Conservation (phyloP, 805 yeast species). For the Zygoascus biomembranicola region DNA sequence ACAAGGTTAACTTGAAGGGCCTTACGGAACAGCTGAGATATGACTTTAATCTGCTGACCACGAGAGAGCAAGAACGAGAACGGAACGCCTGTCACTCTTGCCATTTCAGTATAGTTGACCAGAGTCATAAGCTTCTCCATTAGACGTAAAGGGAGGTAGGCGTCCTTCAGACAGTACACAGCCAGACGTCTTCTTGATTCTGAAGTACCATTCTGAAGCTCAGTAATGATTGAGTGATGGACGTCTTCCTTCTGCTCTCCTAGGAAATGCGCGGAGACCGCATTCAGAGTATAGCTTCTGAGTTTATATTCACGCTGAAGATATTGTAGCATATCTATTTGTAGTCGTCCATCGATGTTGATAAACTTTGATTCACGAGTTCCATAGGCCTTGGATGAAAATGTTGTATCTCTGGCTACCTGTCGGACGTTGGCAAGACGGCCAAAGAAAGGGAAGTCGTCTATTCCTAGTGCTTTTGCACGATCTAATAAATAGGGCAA, state of each 20-base stretch:
- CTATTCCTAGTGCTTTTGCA: conserved; percentile 61
- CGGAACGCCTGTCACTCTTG: conserved; percentile 98
- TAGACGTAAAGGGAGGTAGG: conserved; percentile 80
- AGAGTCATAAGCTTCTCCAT: conserved; percentile 92
- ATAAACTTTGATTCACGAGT: conserved; percentile 86
- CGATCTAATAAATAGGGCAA: conserved; percentile 87
- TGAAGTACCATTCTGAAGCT: conserved; percentile 81
- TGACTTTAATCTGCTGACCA: conserved; percentile 97
- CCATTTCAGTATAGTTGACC: conserved; percentile 98
- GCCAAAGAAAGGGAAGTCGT: conserved; percentile 78
- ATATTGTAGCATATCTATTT: conserved; percentile 84
- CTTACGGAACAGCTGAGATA: conserved; percentile 89
- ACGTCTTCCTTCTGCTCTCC: conserved; percentile 98
- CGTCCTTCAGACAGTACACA: conserved; percentile 94
- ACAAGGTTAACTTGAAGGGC: conserved; percentile 81
- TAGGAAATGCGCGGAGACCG: conserved; percentile 88
- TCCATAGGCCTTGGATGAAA: conserved; percentile 94
- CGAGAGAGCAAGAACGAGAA: conserved; percentile 79
- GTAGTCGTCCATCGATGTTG: conserved; percentile 94
- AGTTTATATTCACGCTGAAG: conserved; percentile 91
- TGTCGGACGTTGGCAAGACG: conserved; percentile 61
- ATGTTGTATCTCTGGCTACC: conserved; percentile 70
- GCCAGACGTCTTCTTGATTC: conserved; percentile 94
- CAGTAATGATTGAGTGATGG: conserved; percentile 93
- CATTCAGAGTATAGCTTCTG: conserved; percentile 88